A percentile compares a stretch with the other conserved stretches of the same genome.
Evolutionary conservation across 352 stramenopile species (phyloP).

Genomic region (Nothophytophthora sp.): DNA sequence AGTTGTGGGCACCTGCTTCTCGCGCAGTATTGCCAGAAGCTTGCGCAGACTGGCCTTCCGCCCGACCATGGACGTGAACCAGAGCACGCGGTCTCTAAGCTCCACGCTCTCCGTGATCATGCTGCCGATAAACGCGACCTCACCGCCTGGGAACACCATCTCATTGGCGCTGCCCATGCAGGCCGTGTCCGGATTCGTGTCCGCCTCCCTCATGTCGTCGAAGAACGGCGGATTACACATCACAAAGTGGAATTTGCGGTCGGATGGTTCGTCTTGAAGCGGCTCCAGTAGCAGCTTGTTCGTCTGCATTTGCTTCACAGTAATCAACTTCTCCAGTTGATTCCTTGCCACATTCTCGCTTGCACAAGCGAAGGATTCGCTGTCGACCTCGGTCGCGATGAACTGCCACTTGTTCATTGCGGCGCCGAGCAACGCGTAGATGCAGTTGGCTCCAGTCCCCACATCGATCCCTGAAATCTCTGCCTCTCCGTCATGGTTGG

Average conservation of each 20-base stretch:
- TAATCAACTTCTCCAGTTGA: constrained; percentile 63
- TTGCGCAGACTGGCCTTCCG: constrained; percentile 92
- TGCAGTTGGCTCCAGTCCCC: constrained; percentile 94
- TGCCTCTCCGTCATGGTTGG: not conserved
- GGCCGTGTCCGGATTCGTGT: constrained; percentile 71
- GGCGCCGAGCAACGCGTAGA: constrained; percentile 94
- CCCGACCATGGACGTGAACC: constrained; percentile 95
- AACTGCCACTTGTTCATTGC: constrained; percentile 91
- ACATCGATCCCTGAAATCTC: constrained; percentile 91
- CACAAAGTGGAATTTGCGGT: constrained; percentile 83
- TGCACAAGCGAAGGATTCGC: constrained; percentile 78
- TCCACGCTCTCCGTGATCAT: constrained; percentile 93
- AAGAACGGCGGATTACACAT: constrained; percentile 99
- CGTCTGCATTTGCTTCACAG: constrained; percentile 46
- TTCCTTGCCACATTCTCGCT: constrained; percentile 91
- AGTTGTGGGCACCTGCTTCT: constrained; percentile 66
- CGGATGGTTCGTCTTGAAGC: constrained; percentile 22
- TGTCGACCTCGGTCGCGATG: constrained; percentile 95
- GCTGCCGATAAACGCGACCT: constrained; percentile 92
- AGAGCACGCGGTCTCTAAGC: constrained; percentile 76
- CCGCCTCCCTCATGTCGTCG: constrained; percentile 69
- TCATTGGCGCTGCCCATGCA: constrained; percentile 80
- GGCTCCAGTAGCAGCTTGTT: constrained; percentile 51
- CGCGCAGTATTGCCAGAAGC: constrained; percentile 84
- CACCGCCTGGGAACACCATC: constrained; percentile 91